Base-by-base conservation (phyloP, 78 protist genomes). In the Pelomyxa schiedti region DNA sequence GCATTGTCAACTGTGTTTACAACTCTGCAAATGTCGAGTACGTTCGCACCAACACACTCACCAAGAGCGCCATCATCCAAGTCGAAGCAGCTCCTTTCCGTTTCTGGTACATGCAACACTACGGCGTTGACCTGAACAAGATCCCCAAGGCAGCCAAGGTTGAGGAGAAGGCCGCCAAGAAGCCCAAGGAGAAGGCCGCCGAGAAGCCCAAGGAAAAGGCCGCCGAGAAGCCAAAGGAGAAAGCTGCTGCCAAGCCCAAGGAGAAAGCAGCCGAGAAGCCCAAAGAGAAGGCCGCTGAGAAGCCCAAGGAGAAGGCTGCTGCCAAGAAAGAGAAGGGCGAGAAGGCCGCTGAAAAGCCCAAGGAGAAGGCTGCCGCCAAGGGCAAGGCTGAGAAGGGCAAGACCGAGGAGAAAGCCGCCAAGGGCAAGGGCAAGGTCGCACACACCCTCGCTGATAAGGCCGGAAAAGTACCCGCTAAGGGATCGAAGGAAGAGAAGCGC, bases 11-110 rank as follows among this genome's bases (percentile, higher is more conserved):
- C 39, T 98, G 96, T 30, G 98, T 93, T 42, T 98, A 95, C 96
- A 95, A 97, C 90, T 97, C 99, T 30, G 77, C 99, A 52, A 88
- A 88, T 92, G 97, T 95, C 95, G 99, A 96, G 92, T 84, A 94
- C 71, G 97, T 96, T 70, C 95, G 99, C 75, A 98, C 99, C 83
- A 96, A 98, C 87, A 95, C 99, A 24, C 88, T 98, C n/a, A 98
- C 94, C 68, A 98, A 95, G 97, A 72, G 72, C 77, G 72, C 95
- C 43, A 92, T 98, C 78, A 88, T 95, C 39, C 86, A 77, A 74
- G 36, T 97, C 30, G 99, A 96, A 68, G 92, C 98, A 47, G 81
- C 98, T 71, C 99, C 99, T 32, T 97, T 92, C 95, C 83, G 91
- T 41, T 95, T 90, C 85, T 97, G 92, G 94, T 98, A 92, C 75